A percentile compares a stretch with the other conserved stretches of the same genome.
These are phyloP conservation scores for Bocquillonia castaneifolia DNA, from an alignment of 441 rosid genomes.

Conservation along the genomic window DNA sequence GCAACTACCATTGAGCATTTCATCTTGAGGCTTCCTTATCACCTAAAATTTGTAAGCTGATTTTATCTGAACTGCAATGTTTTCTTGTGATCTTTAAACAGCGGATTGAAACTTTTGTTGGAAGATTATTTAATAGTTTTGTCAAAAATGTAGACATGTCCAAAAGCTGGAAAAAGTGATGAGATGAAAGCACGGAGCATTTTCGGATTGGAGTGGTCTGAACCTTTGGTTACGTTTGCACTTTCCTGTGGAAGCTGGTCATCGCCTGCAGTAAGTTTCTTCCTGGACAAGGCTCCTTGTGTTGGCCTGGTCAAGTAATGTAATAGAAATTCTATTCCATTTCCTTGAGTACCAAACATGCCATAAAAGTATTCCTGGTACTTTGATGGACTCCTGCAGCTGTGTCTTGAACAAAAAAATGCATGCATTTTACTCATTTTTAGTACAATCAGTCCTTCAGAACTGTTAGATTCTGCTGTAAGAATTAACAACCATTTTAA, in stretches of 20 bases:
- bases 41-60: constrained; percentile 64
- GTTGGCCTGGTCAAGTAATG: neutral
- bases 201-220: constrained; percentile 74
- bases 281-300: neutral
- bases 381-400: too few relatives aligned
- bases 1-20: constrained; percentile 81
- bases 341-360: too few relatives aligned
- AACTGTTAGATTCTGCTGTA: neutral
- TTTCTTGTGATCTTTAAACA: neutral
- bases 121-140: neutral
- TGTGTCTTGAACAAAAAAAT: too few relatives aligned
- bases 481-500: neutral
- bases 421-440: too few relatives aligned
- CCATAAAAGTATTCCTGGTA: too few relatives aligned
- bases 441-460: too few relatives aligned
- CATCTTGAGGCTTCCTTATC: constrained; percentile 78
- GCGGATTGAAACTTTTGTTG: neutral
- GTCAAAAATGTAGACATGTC: constrained; percentile 44
- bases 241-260: constrained; percentile 90
- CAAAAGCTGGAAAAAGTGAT: constrained; percentile 56
- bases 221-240: constrained; percentile 74
- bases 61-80: neutral
- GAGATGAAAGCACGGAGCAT: constrained; percentile 54
- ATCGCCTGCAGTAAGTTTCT: constrained; percentile 70
- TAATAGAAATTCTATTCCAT: too few relatives aligned